A percentile compares a stretch with the other conserved stretches of the same genome.
These are phyloP conservation scores for Pythium biforme DNA, from an alignment of 352 stramenopile species.

Conservation along the genomic window DNA sequence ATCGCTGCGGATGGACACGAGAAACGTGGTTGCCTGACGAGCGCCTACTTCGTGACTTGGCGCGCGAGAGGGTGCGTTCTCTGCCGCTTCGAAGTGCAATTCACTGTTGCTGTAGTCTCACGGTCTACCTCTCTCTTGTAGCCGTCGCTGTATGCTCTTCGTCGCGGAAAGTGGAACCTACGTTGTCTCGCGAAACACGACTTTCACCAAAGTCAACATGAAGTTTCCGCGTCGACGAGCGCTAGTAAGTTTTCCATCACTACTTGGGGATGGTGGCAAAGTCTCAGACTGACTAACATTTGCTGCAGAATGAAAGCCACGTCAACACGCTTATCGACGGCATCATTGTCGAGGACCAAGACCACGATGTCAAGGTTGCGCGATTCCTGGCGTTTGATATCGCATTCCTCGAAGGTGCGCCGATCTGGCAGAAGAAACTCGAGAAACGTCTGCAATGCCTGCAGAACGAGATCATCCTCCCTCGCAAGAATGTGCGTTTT, in stretches of 20 bases:
- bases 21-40: slow-evolving; percentile 72
- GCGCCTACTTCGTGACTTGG: slow-evolving; percentile 84
- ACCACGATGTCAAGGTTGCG: slow-evolving; percentile 69
- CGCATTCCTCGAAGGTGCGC: slow-evolving; percentile 70
- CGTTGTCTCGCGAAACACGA: slow-evolving; percentile 79
- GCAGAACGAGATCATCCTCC: slow-evolving; percentile 88
- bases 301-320: slow-evolving; percentile 56
- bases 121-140: slow-evolving; percentile 18
- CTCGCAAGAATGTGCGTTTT: slow-evolving; percentile 73
- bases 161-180: slow-evolving; percentile 66
- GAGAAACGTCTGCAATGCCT: slow-evolving; percentile 86
- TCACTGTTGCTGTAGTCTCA: neutral
- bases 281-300: neutral
- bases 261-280: neutral
- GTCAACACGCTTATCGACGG: slow-evolving; percentile 84
- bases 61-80: slow-evolving; percentile 65
- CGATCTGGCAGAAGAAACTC: slow-evolving; percentile 86
- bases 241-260: slow-evolving; percentile 31
- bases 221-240: slow-evolving; percentile 81
- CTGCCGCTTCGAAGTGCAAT: neutral
- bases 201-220: slow-evolving; percentile 87
- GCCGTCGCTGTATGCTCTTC: slow-evolving; percentile 78
- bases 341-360: slow-evolving; percentile 84
- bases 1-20: slow-evolving; percentile 69
- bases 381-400: slow-evolving; percentile 86